Base-by-base conservation (phyloP, 306 rosid genomes). In the Acacia crassicarpa region DNA sequence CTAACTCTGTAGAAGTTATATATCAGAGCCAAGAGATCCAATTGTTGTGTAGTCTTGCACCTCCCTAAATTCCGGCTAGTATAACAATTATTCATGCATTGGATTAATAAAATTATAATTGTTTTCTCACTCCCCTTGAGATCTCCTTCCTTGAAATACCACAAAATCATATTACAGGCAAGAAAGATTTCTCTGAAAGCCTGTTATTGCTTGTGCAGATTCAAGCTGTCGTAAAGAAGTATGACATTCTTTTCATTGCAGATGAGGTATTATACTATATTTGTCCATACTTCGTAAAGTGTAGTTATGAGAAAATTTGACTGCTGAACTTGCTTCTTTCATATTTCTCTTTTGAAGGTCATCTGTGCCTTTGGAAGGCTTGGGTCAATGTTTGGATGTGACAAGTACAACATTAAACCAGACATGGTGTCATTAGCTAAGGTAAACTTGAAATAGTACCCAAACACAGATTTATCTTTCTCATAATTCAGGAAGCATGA, bases 351-450 rank as follows among this genome's bases (percentile, higher is more conserved):
- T 67, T 75, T 81, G 72, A 67, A 95, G 99, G 99, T 95, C 53
- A 91, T 95, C 32, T 95, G 99, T 89, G 99, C 88, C 62, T 95
- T 95, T 56, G 99, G 98, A 88, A 92, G 98, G 86, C 97, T 95
- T 46, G 99, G 98, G 69, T 56, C 89, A 14, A 93, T 92, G 99
- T 95, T 68, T 72, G 99, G 99, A 67, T 92, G 89, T 80, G 99
- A 95, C 85, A 93, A 89, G 67, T 95, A 92, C 91, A 85, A 89
- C 86, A 93, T 93, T 72, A 95, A 92, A 84, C 99, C 99, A 67
- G 98, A 95, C 83, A 93, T 95, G 76, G 98, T 95, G 54, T 90
- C 99, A 12, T 0, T 93, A 66, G 99, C 99, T 20, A 95, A 95
- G 97, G 99, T 93, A 84, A 81, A 75, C 46, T 66, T 80, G 82